Evolutionary conservation across 805 yeast species (phyloP), one percentile per base, ranked within the genome.

Genomic region (Pichia sporocuriosa): DNA sequence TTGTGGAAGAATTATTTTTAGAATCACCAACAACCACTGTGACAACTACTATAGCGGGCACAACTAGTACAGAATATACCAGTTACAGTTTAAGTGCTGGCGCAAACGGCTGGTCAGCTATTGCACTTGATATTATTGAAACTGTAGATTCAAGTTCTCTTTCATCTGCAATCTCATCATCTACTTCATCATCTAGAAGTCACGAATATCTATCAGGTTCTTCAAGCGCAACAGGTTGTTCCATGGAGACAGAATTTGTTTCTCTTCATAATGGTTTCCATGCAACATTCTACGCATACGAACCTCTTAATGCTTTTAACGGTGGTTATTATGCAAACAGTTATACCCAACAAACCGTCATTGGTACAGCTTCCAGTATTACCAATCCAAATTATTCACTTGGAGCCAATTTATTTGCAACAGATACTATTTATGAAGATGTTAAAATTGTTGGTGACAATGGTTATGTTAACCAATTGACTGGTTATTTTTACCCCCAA

Each of bases 401-500:
- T 10, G 19, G 11, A 4, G 38, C 15, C 13, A 32, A 17, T 37
- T 13, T 20, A 2, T 15, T 35, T 12, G 8, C 24, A 22, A 35
- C 30, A 15, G n/a, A 31, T 3, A 35, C 46, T 5, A 35, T 32
- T 11, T 35, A 39, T 20, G 27, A 32, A 5, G 37, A 35, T 31
- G 39, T 43, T 16, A 35, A 28, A 11, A 36, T 43, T 9, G 21
- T 17, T 32, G 25, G 31, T 7, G 39, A 30, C 23, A 25, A 4
- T 22, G 35, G 31, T 38, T 45, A 45, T 20, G 42, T 42, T 20
- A 35, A 45, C 11, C 53, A 43, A 37, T 42, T 40, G 10, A 44
- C 51, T 17, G 56, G 53, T 47, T 51, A 48, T 26, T 56, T 47
- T 28, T 15, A 37, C 16, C 61, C 69, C 11, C 38, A 49, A 12